phyloP scores from a whole-genome alignment of 2,329 filamentous ascomycete genomes.

The Pyricularia grisea region DNA sequence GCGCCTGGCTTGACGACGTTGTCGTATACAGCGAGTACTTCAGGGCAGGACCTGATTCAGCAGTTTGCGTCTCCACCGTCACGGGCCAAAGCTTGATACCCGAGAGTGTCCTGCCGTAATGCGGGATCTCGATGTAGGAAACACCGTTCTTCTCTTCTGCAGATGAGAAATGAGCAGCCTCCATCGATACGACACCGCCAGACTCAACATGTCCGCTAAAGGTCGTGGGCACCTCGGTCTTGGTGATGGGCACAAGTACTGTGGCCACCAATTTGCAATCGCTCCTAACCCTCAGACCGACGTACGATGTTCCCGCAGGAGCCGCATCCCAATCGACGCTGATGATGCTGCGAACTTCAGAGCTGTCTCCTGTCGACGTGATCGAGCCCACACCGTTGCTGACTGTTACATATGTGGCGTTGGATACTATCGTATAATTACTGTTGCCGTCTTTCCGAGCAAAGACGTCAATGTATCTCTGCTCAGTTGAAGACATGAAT shows the following conservation, averaged over 20 bases:
- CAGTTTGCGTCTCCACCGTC: slow-evolving; percentile 12
- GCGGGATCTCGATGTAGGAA: slow-evolving; percentile 15
- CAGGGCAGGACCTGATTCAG: slow-evolving; percentile 12
- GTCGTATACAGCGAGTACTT: slow-evolving; percentile 17
- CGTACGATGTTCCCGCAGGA: slow-evolving; percentile 22
- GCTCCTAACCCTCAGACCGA: slow-evolving; percentile 21
- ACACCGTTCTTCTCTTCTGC: slow-evolving; percentile 8
- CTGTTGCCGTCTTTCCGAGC: slow-evolving; percentile 28
- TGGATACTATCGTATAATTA: slow-evolving; percentile 26
- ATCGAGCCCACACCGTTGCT: slow-evolving; percentile 24
- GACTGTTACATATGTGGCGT: slow-evolving; percentile 26
- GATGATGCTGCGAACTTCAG: slow-evolving; percentile 27
- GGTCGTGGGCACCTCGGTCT: slow-evolving; percentile 12
- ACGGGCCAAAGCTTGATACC: slow-evolving; percentile 17
- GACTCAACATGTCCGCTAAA: slow-evolving; percentile 20
- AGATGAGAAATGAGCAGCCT: slow-evolving; percentile 16
- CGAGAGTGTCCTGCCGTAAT: slow-evolving; percentile 20
- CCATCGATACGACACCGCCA: slow-evolving; percentile 17
- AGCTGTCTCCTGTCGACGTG: slow-evolving; percentile 4
- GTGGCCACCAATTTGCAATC: slow-evolving; percentile 16
- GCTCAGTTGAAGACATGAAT: slow-evolving; percentile 20
- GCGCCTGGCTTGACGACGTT: slow-evolving; percentile 8
- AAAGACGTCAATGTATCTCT: slow-evolving; percentile 37
- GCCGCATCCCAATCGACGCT: slow-evolving; percentile 31
- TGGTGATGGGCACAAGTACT: slow-evolving; percentile 30